Base-by-base conservation (phyloP, 2,329 filamentous ascomycete genomes). In the Paraphoma sp. region DNA sequence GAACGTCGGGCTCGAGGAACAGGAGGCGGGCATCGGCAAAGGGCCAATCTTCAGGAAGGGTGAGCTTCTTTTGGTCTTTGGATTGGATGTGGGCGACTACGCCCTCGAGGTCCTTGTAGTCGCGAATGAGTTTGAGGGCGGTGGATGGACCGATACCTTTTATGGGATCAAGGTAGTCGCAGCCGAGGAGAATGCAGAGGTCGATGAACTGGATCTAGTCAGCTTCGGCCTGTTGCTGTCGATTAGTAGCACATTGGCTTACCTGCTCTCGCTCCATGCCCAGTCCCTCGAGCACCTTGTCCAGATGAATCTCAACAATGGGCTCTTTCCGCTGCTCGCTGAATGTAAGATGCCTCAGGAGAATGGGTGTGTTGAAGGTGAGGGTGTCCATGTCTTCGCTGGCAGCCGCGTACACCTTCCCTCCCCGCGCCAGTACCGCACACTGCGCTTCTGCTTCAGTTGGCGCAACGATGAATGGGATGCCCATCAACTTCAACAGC, bases 381-480 rank as follows among this genome's bases (percentile, higher is more conserved):
- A 99, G 82, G 0, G 95, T 99, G 74, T 99, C 95, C 95, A 99
- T 99, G 79, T 99, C 95, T 79, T 99, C 95, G 63, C 91, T 96
- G 2, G 95, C 95, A 17, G 95, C 95, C 3, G 93, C 95, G 75
- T 96, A 99, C 49, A 99, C 95, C 80, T 98, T 98, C 38, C 93
- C 94, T 5, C 91, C 93, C 59, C 90, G 84, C 0, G 95, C 95
- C 59, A 99, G 83, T 41, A 89, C 90, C 3, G 95, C 95, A 76
- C 95, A 99, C 76, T 99, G 95, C 1, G 95, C 95, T 81, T 99
- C 95, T 4, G 95, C 95, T 78, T 99, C 95, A 0, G 95, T 99
- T 0, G 95, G 95, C 0, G 95, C 95, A 71, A 97, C 86, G 62
- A 99, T 94, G 77, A 89, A 98, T 0, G 95, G 95, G 36, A 99